A percentile compares a stretch with the other conserved stretches of the same genome.
phyloP scores from a whole-genome alignment of 768 basidiomycete genomes.

The Glaciozyma martinii region DNA sequence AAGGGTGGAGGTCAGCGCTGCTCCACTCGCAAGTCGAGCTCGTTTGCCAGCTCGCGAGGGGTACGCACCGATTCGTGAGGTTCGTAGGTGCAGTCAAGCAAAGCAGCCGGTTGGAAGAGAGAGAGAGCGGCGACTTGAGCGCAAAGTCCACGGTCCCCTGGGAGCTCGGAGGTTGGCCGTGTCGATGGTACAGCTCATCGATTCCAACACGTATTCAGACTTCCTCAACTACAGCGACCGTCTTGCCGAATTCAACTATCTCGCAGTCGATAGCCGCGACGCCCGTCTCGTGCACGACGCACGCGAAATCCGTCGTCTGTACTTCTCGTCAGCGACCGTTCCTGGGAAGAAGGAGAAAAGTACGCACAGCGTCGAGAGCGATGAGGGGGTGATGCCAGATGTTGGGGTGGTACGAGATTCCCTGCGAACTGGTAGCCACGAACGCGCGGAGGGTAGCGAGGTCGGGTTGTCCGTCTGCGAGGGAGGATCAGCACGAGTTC shows the following conservation, averaged over 20 bases:
- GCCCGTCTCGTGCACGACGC: conserved; percentile 89
- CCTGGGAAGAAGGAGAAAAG: neutral
- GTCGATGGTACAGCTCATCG: too few relatives aligned
- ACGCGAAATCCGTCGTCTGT: conserved; percentile 47
- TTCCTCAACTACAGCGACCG: conserved; percentile 29
- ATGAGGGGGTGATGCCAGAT: conserved; percentile 97
- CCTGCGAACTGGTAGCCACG: conserved; percentile 67
- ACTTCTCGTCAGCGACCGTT: conserved; percentile 1
- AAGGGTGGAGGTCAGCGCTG: too few relatives aligned
- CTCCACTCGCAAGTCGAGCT: too few relatives aligned
- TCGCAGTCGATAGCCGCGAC: conserved; percentile 70
- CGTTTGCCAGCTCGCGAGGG: too few relatives aligned
- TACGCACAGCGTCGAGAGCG: conserved; percentile 57
- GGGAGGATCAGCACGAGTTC: neutral
- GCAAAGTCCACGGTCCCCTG: too few relatives aligned
- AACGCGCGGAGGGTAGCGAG: conserved; percentile 68
- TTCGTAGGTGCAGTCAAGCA: too few relatives aligned
- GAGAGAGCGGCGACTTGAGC: too few relatives aligned
- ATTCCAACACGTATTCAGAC: conserved; percentile 1
- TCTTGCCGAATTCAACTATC: conserved; percentile 51
- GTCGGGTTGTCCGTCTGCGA: conserved; percentile 63
- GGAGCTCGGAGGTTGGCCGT: too few relatives aligned
- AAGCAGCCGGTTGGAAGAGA: too few relatives aligned
- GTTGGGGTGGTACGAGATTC: conserved; percentile 70
- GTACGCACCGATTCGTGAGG: too few relatives aligned